These are phyloP conservation scores for Thalassiosira oceanica DNA, from an alignment of 352 stramenopile species.

Conservation along the genomic window DNA sequence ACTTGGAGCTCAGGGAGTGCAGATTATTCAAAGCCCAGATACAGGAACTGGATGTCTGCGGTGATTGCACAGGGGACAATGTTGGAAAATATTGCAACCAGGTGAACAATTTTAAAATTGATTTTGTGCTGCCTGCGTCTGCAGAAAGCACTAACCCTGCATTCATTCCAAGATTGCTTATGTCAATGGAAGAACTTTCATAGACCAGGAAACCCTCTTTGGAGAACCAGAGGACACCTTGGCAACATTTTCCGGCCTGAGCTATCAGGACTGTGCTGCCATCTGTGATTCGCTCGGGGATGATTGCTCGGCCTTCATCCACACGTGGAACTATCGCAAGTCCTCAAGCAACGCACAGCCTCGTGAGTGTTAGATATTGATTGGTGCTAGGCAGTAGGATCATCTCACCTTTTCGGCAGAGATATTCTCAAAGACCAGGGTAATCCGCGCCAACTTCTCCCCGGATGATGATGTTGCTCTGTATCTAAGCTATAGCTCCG, in stretches of 20 bases:
- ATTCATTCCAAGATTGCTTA: slow-evolving; percentile 1
- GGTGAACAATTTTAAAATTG: too few species aligned
- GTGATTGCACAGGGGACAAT: neutral
- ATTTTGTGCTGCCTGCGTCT: too few species aligned
- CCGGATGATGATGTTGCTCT: neutral
- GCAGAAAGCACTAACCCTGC: too few species aligned
- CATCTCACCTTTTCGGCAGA: too few species aligned
- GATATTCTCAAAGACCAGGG: slow-evolving; percentile 17
- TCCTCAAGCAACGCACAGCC: neutral
- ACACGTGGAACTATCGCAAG: slow-evolving; percentile 25
- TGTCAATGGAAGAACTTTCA: slow-evolving; percentile 23
- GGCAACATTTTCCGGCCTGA: slow-evolving; percentile 10
- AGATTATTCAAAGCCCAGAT: slow-evolving; percentile 20
- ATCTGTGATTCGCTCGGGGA: slow-evolving; percentile 16
- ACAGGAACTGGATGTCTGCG: slow-evolving; percentile 16
- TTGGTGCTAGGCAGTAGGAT: too few species aligned
- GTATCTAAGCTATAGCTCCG: too few species aligned
- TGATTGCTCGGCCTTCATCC: slow-evolving; percentile 13
- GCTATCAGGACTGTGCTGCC: slow-evolving; percentile 24
- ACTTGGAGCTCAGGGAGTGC: slow-evolving; percentile 11
- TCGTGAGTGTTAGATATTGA: too few species aligned
- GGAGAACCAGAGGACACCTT: slow-evolving; percentile 19
- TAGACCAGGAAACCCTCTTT: slow-evolving; percentile 25
- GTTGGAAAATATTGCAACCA: neutral
- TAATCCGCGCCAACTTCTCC: slow-evolving; percentile 8